Evolutionary conservation across 2,329 filamentous ascomycete genomes (phyloP), one percentile per base, ranked within the genome.

Genomic region (Penicillium sp.): DNA sequence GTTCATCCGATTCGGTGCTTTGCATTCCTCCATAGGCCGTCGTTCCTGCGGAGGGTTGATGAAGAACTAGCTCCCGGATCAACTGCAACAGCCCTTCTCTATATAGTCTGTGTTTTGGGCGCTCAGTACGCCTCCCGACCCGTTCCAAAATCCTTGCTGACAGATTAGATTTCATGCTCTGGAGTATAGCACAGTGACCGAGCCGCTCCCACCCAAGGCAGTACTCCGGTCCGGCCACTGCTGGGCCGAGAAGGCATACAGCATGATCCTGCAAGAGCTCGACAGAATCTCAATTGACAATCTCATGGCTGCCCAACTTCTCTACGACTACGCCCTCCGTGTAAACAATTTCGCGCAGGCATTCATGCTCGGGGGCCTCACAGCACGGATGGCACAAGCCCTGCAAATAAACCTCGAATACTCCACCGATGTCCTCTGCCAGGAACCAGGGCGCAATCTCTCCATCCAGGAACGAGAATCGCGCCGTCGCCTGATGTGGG

Each of bases 241-340:
- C 17, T 61, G 59, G 59, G 59, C 59, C 1, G 35, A 56, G 9
- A 51, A 15, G 13, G 59, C 52, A 19, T 56, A 61, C 35, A 46
- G 30, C 15, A 51, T 47, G 52, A 23, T 56, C 13, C 53, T 61
- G 1, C 44, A 41, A 19, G 44, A 47, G 9, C n/a, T 61, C 47
- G 59, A 61, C n/a, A 61, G 52, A 26, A 61, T 61, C 7, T 61
- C 59, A 9, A 51, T 61, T 8, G 59, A 61, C 29, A 61, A 61
- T 26, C 59, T 61, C 23, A 61, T 57, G 59, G 44, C 54, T 5
- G 35, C 59, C 8, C 59, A 57, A 29, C 31, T 61, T 3, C 35
- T 57, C n/a, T 61, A 61, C 41, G 54, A 57, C 41, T 48, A 61
- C n/a, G 54, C 54, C n/a, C 31, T 57, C 13, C 54, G 59, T 7